Conservation (phyloP, 2,329 filamentous ascomycete genomes). For the Polytolypa hystricis region DNA sequence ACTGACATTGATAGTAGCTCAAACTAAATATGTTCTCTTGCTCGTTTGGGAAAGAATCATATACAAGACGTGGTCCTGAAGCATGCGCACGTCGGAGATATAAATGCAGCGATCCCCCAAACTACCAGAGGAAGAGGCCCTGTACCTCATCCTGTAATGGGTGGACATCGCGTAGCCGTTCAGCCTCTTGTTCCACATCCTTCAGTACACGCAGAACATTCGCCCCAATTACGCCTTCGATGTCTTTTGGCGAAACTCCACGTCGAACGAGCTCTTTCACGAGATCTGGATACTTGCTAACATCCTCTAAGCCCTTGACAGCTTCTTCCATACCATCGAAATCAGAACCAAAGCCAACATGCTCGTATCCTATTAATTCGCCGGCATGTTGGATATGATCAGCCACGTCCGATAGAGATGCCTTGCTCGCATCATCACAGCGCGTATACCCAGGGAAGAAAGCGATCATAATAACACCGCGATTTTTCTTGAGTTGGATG, state of each 20-base stretch:
- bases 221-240: conserved; percentile 61
- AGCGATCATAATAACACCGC: conserved; percentile 83
- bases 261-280: conserved; percentile 62
- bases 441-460: conserved; percentile 75
- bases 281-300: conserved; percentile 69
- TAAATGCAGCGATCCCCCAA: too few relatives aligned
- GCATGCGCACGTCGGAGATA: too few relatives aligned
- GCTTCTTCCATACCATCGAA: conserved; percentile 59
- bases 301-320: conserved; percentile 70
- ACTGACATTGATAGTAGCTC: too few relatives aligned
- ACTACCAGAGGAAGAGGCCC: neutral
- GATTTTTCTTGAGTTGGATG: conserved; percentile 58
- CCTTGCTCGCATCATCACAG: conserved; percentile 55
- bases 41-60: too few relatives aligned
- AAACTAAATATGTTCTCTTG: too few relatives aligned
- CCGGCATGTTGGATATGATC: conserved; percentile 77
- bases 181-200: conserved; percentile 51
- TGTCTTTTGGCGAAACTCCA: conserved; percentile 64
- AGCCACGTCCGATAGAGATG: conserved; percentile 65
- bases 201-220: conserved; percentile 79
- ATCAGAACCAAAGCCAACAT: conserved; percentile 82
- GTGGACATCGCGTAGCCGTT: conserved; percentile 1
- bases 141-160: conserved; percentile 3
- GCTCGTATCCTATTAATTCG: conserved; percentile 68
- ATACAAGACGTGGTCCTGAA: too few relatives aligned